phyloP scores from a whole-genome alignment of 768 basidiomycete species.

The Cystobasidium tubakii region DNA sequence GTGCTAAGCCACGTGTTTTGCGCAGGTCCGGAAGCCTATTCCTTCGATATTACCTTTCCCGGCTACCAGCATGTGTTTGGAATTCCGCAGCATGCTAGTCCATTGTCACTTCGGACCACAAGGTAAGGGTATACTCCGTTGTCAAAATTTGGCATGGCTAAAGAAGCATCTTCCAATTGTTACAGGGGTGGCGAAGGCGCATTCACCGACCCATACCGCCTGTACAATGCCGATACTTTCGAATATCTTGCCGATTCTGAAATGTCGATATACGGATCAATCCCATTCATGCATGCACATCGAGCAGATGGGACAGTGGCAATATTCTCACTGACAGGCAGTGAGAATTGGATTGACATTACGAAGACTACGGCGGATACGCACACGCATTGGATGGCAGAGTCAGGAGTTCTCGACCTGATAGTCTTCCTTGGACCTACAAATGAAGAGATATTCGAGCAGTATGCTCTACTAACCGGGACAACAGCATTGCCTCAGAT shows the following conservation, averaged over 20 bases:
- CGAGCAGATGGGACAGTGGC: slow-evolving; percentile 79
- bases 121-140: slow-evolving; percentile 35
- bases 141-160: not conserved
- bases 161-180: not conserved
- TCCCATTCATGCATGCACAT: slow-evolving; percentile 70
- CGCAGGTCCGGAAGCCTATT: slow-evolving; percentile 86
- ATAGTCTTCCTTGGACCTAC: slow-evolving; percentile 90
- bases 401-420: slow-evolving; percentile 90
- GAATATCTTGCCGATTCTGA: slow-evolving; percentile 69
- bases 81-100: slow-evolving; percentile 91
- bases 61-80: slow-evolving; percentile 86
- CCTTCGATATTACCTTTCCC: slow-evolving; percentile 87
- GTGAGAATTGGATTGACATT: slow-evolving; percentile 94
- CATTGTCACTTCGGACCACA: slow-evolving; percentile 80
- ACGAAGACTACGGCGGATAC: slow-evolving; percentile 61
- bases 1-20: not conserved
- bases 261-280: slow-evolving; percentile 46
- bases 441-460: slow-evolving; percentile 70
- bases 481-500: slow-evolving; percentile 78
- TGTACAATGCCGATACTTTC: slow-evolving; percentile 93
- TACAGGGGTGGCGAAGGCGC: slow-evolving; percentile 63
- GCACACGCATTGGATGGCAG: slow-evolving; percentile 93
- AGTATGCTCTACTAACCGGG: slow-evolving; percentile 80
- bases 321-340: slow-evolving; percentile 76
- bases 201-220: slow-evolving; percentile 85